These are phyloP conservation scores for Solanum microdontum DNA, from an alignment of 257 asterid species.

Conservation along the genomic window DNA sequence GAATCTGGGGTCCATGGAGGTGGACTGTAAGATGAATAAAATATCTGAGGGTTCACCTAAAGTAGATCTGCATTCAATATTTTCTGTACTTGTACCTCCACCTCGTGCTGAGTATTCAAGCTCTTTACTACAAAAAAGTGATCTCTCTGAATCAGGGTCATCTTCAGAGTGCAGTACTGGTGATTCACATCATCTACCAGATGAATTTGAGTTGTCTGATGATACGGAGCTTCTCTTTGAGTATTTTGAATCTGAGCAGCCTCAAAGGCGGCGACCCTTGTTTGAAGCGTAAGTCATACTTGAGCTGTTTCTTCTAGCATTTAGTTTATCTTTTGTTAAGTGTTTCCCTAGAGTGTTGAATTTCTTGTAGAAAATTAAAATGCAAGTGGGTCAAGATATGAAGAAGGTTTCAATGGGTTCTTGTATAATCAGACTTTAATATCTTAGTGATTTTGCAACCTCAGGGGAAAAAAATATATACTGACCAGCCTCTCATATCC, in stretches of 20 bases:
- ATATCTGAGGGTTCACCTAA: background rate
- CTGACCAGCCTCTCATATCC: background rate
- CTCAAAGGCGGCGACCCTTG: conserved; percentile 19
- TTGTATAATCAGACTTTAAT: background rate
- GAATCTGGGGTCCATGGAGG: background rate
- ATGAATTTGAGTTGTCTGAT: background rate
- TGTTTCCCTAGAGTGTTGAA: background rate
- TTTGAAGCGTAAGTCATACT: conserved; percentile 14
- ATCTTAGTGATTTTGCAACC: background rate
- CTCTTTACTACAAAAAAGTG: background rate
- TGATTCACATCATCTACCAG: background rate
- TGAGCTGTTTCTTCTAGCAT: background rate
- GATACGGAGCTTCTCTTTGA: conserved; percentile 17
- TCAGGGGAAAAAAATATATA: background rate
- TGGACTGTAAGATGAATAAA: background rate
- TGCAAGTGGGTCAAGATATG: background rate
- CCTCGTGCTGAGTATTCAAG: background rate
- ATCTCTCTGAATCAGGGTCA: background rate
- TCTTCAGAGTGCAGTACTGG: conserved; percentile 3
- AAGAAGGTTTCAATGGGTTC: background rate
- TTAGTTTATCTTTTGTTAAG: background rate
- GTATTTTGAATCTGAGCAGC: conserved; percentile 19
- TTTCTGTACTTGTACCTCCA: conserved; percentile 10
- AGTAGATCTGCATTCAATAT: background rate
- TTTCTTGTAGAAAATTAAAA: background rate